These are phyloP conservation scores for Chaetothyriales sp. DNA, from an alignment of 2,329 filamentous ascomycete species.

Conservation along the genomic window DNA sequence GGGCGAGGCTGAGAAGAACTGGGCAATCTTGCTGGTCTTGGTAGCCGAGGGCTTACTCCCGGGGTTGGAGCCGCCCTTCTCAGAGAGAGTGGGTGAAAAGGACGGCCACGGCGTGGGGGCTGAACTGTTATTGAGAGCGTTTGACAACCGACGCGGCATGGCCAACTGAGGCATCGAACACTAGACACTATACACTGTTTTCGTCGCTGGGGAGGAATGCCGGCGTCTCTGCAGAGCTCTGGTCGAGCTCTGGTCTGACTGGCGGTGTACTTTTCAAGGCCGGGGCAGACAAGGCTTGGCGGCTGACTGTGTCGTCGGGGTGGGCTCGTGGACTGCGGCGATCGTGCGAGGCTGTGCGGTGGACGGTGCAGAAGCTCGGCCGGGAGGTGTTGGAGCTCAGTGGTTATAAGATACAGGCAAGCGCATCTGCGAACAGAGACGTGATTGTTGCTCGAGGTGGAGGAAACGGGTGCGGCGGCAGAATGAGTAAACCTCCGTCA, in stretches of 20 bases:
- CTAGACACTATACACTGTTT: neutral
- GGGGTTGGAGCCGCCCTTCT: conserved; percentile 32
- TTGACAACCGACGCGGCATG: conserved; percentile 50
- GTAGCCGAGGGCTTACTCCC: conserved; percentile 34
- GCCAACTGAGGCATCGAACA: conserved; percentile 18
- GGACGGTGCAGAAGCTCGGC: neutral
- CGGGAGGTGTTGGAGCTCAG: neutral
- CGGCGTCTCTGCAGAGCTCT: neutral
- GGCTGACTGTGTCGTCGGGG: neutral
- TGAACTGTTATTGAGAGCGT: conserved; percentile 39
- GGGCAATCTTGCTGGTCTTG: conserved; percentile 62
- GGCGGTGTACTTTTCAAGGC: neutral
- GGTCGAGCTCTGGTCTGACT: neutral
- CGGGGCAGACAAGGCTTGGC: neutral
- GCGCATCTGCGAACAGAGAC: neutral
- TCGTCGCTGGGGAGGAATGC: neutral
- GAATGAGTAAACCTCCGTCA: neutral
- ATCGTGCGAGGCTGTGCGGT: neutral
- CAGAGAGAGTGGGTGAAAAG: conserved; percentile 31
- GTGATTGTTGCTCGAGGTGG: neutral
- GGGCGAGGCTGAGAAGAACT: conserved; percentile 68
- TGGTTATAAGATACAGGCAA: neutral
- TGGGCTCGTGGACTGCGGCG: neutral
- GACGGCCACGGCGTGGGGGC: conserved; percentile 33
- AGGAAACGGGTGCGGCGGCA: neutral